phyloP scores from a whole-genome alignment of 164 flowering plant species.

The Nymphaea colorata region DNA sequence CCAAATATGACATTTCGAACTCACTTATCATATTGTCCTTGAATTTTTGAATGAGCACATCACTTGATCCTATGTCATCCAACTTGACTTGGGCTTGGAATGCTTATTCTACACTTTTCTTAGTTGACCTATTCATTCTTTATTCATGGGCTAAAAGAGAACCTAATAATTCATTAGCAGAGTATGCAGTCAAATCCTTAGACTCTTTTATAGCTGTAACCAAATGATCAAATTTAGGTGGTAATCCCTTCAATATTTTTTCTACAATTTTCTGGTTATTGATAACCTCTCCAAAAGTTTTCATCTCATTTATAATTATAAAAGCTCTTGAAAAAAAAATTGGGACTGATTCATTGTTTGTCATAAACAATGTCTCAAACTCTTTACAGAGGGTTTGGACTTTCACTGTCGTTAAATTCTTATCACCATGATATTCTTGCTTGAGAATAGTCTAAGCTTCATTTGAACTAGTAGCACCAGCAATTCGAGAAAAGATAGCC shows the following conservation, averaged over 20 bases:
- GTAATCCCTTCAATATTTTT: neutral
- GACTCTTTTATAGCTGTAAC: slow-evolving; percentile 1
- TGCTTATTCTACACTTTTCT: neutral
- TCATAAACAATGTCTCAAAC: slow-evolving; percentile 2
- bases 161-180: neutral
- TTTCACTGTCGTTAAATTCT: neutral
- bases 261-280: neutral
- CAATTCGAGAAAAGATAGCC: neutral
- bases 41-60: neutral
- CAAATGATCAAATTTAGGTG: slow-evolving; percentile 3
- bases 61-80: neutral
- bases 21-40: slow-evolving; percentile 1
- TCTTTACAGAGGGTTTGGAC: neutral
- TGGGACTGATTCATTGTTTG: neutral
- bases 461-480: neutral
- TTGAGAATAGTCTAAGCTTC: slow-evolving; percentile 1
- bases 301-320: neutral
- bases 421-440: neutral
- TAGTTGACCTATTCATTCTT: neutral
- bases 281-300: neutral
- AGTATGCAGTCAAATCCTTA: neutral
- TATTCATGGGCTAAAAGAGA: neutral
- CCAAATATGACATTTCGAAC: slow-evolving; percentile 4
- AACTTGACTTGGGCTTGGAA: neutral
- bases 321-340: neutral